Evolutionary conservation across 495 filamentous ascomycete species (phyloP).

Genomic region (Xylaria cubensis): DNA sequence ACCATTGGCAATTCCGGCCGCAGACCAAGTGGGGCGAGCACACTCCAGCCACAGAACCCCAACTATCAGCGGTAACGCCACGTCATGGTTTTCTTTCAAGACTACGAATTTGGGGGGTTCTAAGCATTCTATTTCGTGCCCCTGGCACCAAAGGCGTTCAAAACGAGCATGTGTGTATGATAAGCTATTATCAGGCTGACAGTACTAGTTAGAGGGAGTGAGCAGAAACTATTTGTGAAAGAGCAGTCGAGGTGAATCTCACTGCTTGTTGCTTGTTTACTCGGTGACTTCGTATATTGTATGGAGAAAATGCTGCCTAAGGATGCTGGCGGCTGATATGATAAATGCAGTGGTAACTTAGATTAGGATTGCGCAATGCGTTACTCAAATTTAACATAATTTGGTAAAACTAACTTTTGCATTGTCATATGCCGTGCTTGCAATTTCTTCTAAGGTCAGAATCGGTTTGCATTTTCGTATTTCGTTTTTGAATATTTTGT

Average conservation of each 20-base stretch:
- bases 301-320: conserved; percentile 1
- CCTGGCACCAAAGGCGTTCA: conserved; percentile 22
- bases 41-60: conserved; percentile 12
- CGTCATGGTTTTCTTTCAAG: background rate
- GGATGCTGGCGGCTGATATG: conserved; percentile 4
- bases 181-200: conserved; percentile 3
- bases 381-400: background rate
- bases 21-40: background rate
- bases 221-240: background rate
- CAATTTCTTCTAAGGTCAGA: background rate
- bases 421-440: background rate
- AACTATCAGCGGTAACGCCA: conserved; percentile 15
- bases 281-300: background rate
- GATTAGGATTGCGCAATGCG: background rate
- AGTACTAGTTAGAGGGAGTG: background rate
- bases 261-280: background rate
- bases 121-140: conserved; percentile 14
- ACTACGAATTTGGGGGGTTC: background rate
- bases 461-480: background rate
- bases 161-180: background rate
- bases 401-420: background rate
- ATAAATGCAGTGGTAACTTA: conserved; percentile 8
- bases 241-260: background rate
- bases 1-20: background rate
- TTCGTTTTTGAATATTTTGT: background rate